Conservation (phyloP, 139 green algal species). For the Coelastrella sp. region DNA sequence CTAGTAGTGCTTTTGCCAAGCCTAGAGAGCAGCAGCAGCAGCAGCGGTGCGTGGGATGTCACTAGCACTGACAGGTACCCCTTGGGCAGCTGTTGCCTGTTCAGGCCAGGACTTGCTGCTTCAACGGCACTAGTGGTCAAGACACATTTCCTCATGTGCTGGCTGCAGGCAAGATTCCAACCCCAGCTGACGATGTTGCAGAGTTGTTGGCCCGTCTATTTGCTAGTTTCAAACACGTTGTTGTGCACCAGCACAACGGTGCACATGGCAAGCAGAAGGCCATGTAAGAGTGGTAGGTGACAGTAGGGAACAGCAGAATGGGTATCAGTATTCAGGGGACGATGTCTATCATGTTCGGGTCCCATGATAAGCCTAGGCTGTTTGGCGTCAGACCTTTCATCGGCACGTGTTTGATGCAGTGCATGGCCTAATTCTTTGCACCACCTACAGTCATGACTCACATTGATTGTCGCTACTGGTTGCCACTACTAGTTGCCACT, state of each 20-base stretch:
- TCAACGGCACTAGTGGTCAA: too few relatives aligned
- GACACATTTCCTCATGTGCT: too few relatives aligned
- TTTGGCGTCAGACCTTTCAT: not conserved
- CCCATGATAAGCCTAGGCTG: not conserved
- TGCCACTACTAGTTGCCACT: too few relatives aligned
- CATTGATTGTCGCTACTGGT: not conserved
- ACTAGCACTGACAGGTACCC: too few relatives aligned
- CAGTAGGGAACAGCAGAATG: not conserved
- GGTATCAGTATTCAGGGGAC: not conserved
- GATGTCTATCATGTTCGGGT: not conserved
- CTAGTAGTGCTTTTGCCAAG: too few relatives aligned
- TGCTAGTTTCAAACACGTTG: not conserved
- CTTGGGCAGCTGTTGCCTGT: too few relatives aligned
- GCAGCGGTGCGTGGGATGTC: too few relatives aligned
- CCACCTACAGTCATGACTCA: not conserved
- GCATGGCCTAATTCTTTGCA: not conserved
- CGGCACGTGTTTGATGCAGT: not conserved
- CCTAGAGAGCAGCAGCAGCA: too few relatives aligned
- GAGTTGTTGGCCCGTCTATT: not conserved
- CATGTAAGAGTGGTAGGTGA: not conserved
- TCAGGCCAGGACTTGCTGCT: too few relatives aligned
- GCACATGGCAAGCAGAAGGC: not conserved
- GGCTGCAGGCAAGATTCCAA: not conserved
- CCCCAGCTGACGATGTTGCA: conserved; percentile 8
- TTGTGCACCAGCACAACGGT: not conserved